Conservation (phyloP, 1,284 basidiomycete species). For the Fistulinella staudtii region DNA sequence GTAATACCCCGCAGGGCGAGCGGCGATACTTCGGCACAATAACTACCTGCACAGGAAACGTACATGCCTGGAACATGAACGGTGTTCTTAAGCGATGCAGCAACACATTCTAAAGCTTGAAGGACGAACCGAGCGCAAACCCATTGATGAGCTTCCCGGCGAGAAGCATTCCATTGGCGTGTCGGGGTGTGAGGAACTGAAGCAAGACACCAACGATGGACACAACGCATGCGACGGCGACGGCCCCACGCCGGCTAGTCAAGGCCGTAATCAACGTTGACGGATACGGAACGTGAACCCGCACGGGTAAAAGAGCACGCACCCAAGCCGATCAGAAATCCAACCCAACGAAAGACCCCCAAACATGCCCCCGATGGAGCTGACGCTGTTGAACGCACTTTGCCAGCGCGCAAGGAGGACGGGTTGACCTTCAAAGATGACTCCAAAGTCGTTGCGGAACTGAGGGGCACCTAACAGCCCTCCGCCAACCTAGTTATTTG, state of each 20-base stretch:
- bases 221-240: constrained; percentile 19
- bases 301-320: neutral
- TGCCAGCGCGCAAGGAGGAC: constrained; percentile 30
- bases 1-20: constrained; percentile 29
- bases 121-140: constrained; percentile 20
- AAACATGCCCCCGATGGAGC: constrained; percentile 26
- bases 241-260: constrained; percentile 23
- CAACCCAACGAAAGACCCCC: constrained; percentile 27
- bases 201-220: constrained; percentile 26
- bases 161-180: constrained; percentile 26
- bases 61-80: constrained; percentile 21
- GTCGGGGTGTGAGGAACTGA: constrained; percentile 25
- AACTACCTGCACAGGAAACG: constrained; percentile 23
- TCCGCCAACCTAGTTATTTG: constrained; percentile 17
- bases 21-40: constrained; percentile 31
- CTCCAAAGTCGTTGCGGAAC: constrained; percentile 30
- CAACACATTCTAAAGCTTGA: neutral
- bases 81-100: neutral
- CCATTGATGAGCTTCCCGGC: constrained; percentile 29
- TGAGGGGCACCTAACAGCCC: constrained; percentile 24
- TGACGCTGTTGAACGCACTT: constrained; percentile 28
- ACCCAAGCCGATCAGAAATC: constrained; percentile 26
- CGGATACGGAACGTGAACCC: too few relatives aligned
- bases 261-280: neutral
- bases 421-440: constrained; percentile 1